Percentiles rank a stretch among this genome's conserved stretches.
Conservation (phyloP, 2,329 filamentous ascomycete species). For the Escovopsis sp. region DNA sequence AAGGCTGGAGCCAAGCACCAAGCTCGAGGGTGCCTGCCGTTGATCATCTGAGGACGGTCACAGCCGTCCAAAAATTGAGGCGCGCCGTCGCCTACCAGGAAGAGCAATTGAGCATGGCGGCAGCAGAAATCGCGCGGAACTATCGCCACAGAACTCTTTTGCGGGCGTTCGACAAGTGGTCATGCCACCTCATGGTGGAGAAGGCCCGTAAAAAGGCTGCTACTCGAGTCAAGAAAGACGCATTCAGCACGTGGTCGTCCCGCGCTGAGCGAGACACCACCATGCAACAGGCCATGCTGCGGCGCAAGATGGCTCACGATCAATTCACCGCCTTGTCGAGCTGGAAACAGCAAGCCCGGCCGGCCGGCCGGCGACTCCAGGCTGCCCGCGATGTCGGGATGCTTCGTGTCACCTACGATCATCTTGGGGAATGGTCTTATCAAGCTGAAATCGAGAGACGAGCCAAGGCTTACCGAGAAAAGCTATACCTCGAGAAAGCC, state of each 20-base stretch:
- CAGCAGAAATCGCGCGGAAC: slow-evolving; percentile 10
- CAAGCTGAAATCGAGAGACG: slow-evolving; percentile 14
- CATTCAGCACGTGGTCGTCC: slow-evolving; percentile 11
- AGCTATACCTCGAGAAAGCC: slow-evolving; percentile 9
- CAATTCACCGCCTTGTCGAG: slow-evolving; percentile 8
- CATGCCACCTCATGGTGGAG: slow-evolving; percentile 12
- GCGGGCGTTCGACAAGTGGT: slow-evolving; percentile 15
- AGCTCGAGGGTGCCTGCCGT: slow-evolving; percentile 14
- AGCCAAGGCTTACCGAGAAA: slow-evolving; percentile 11
- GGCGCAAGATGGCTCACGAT: slow-evolving; percentile 7
- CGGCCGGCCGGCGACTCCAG: background rate
- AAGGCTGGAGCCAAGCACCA: slow-evolving; percentile 21
- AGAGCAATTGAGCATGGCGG: slow-evolving; percentile 13
- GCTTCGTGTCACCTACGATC: slow-evolving; percentile 9
- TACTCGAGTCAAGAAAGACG: slow-evolving; percentile 7
- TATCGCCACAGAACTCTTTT: slow-evolving; percentile 10
- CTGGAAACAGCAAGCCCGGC: slow-evolving; percentile 10
- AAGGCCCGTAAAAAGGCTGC: slow-evolving; percentile 9
- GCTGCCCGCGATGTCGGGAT: slow-evolving; percentile 7
- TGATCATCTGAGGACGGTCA: slow-evolving; percentile 16
- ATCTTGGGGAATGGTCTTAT: slow-evolving; percentile 18
- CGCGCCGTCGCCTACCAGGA: slow-evolving; percentile 15
- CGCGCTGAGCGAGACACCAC: slow-evolving; percentile 6
- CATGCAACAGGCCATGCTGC: slow-evolving; percentile 8
- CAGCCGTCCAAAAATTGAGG: slow-evolving; percentile 20